Conservation (phyloP, 2,329 filamentous ascomycete genomes). For the Botrytis byssoidea region DNA sequence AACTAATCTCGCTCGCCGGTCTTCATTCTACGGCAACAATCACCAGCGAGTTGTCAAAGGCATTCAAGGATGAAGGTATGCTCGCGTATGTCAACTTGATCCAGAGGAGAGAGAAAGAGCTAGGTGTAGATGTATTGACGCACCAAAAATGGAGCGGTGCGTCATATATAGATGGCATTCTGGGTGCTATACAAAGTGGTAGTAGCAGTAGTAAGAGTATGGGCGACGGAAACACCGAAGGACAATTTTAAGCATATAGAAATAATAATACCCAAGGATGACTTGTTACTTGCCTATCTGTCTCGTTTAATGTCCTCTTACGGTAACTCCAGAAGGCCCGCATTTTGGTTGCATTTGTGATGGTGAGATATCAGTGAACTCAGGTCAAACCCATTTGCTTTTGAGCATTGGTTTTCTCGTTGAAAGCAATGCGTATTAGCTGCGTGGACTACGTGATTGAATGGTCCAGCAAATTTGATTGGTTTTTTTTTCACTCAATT, state of each 20-base stretch:
- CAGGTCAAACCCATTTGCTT: not conserved
- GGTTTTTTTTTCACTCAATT: not conserved
- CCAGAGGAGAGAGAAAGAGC: constrained; percentile 83
- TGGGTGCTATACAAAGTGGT: constrained; percentile 87
- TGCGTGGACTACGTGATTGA: not conserved
- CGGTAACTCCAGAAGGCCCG: not conserved
- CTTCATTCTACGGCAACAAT: constrained; percentile 64
- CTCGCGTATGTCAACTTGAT: constrained; percentile 94
- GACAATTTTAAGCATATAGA: constrained; percentile 49
- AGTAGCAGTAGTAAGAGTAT: constrained; percentile 88
- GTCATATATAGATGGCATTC: constrained; percentile 79
- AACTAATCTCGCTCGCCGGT: constrained; percentile 65
- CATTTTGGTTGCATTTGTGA: not conserved
- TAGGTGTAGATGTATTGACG: constrained; percentile 46
- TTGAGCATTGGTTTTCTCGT: not conserved
- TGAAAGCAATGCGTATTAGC: rapidly evolving
- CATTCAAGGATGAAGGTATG: constrained; percentile 92
- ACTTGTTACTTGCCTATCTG: not conserved
- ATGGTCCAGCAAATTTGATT: not conserved
- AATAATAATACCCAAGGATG: not conserved
- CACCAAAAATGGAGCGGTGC: constrained; percentile 58
- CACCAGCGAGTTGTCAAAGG: constrained; percentile 71
- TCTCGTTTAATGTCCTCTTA: not conserved
- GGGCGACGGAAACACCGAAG: constrained; percentile 91
- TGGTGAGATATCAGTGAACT: not conserved